These are phyloP conservation scores for Periconia macrospinosa DNA, from an alignment of 2,329 filamentous ascomycete species.

Conservation along the genomic window DNA sequence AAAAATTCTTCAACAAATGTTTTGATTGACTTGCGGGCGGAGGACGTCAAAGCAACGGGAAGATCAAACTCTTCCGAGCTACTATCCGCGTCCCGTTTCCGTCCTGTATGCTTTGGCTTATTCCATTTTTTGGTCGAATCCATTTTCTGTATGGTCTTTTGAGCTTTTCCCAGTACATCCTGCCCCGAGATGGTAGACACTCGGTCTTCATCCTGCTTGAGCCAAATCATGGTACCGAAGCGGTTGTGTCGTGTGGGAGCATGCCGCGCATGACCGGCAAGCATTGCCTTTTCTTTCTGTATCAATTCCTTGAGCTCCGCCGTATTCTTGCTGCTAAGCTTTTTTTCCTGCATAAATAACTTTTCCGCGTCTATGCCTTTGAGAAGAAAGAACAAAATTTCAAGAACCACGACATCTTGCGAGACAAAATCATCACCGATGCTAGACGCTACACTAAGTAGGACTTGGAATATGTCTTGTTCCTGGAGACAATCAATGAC, in stretches of 20 bases:
- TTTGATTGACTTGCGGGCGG: constrained; percentile 75
- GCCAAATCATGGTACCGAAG: constrained; percentile 97
- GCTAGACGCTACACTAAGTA: constrained; percentile 86
- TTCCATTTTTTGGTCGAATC: constrained; percentile 89
- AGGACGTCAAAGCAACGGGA: constrained; percentile 67
- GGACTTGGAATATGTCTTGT: constrained; percentile 84
- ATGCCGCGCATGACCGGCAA: constrained; percentile 73
- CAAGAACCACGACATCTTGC: constrained; percentile 86
- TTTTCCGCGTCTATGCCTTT: constrained; percentile 85
- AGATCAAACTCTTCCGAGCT: constrained; percentile 69
- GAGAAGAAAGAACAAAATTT: constrained; percentile 88
- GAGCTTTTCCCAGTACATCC: constrained; percentile 73
- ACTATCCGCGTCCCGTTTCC: constrained; percentile 44
- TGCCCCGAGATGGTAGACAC: constrained; percentile 88
- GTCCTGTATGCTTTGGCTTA: constrained; percentile 64
- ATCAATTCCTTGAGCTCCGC: constrained; percentile 75
- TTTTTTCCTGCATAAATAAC: constrained; percentile 79
- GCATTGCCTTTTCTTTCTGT: constrained; percentile 81
- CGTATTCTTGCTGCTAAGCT: constrained; percentile 68
- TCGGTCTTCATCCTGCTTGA: constrained; percentile 83
- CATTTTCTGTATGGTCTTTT: constrained; percentile 80
- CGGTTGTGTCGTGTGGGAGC: constrained; percentile 87
- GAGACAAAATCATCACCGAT: constrained; percentile 91
- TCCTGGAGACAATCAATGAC: constrained; percentile 87
- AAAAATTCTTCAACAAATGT: constrained; percentile 90